Base-by-base conservation (phyloP, 1,139 yeast genomes). In the Suhomyces terraborum region DNA sequence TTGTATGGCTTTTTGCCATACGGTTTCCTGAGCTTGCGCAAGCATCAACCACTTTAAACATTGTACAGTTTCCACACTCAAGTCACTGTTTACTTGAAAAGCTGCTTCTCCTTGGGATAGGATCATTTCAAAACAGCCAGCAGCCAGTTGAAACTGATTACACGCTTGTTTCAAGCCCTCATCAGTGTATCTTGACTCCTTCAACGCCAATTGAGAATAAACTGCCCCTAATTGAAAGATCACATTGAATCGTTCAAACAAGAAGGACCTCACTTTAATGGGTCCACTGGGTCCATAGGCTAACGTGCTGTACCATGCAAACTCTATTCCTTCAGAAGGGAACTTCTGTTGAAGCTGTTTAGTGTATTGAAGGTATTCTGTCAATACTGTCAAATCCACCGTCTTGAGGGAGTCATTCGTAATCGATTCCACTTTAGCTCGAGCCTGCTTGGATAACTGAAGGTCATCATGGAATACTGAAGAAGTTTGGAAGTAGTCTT, bases 21-120 rank as follows among this genome's bases (percentile, higher is more conserved):
- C 80, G 8, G 80, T 73, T 56, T 91, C 97, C 59, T 89, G 96
- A 0, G 96, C 94, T 54, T 88, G 95, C 0, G 95, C 95, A 29
- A 86, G 57, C 77, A 80, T 78, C 17, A 88, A 52, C n/a, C 49
- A 49, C 35, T 55, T 54, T 22, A 73, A 54, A 34, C 66, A 62
- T 16, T 45, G 45, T 5, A 68, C 45, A 0, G 75, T 64, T 6
- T 55, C 55, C 4, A 21, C 14, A 6, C 62, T 60, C 20, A 69
- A 55, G 36, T 66, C 74, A 40, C 23, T 8, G 55, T 59, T 17
- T 46, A 23, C 24, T 23, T 29, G 21, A 25, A 47, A 19, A 19
- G 40, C 30, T 18, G 34, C 28, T 22, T 34, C 32, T 32, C 40
- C 32, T 12, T 24, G 24, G 41, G 47, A 41, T 9, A 56, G 46